Evolutionary conservation across 2,329 filamentous ascomycete species (phyloP), one percentile per base, ranked within the genome.

Genomic region (Karstenula rhodostoma): DNA sequence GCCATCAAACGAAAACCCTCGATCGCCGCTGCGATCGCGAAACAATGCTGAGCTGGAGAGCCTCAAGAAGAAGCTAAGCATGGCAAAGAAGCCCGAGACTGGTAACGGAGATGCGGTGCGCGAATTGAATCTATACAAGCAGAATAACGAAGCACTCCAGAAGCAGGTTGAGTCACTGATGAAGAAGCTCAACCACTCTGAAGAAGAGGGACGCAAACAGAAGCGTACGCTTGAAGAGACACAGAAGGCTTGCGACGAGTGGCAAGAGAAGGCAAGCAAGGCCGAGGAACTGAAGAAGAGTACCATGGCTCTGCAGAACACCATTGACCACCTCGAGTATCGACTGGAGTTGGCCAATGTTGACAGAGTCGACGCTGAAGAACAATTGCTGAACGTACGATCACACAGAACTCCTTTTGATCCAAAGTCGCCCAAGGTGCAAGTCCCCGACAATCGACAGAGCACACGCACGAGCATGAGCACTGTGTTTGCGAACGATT

Each of bases 341-440:
- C 73, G 78, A 8, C 66, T 82, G 35, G 73, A 77, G 35, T 67
- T 76, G 15, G 75, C 79, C 22, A 82, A 82, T 59, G 71, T 73
- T 17, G 73, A 79, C 57, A 79, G 78, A 55, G 47, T 80, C 0
- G 81, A 82, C 58, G 76, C 77, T 12, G 73, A 79, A 55, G 73
- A 78, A 48, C 69, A 78, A 48, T 57, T 79, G 10, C 72, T 69
- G 44, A 74, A 73, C 51, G 58, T 78, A 9, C 67, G 63, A 32
- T 59, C 66, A 4, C 59, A 71, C 32, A 73, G 74, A 42, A 65
- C 66, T 9, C 67, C 67, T 1, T 75, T 79, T 42, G 72, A 76
- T 47, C 44, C 65, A 3, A 57, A 47, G 19, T 32, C 52, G 15
- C 44, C 64, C 3, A 67, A 64, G 23, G 51, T 63, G 13, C 56